Percentiles rank a stretch among this genome's conserved stretches.
Conservation (phyloP, 2,329 filamentous ascomycete species). For the Arthrobotrys pseudoclavata region DNA sequence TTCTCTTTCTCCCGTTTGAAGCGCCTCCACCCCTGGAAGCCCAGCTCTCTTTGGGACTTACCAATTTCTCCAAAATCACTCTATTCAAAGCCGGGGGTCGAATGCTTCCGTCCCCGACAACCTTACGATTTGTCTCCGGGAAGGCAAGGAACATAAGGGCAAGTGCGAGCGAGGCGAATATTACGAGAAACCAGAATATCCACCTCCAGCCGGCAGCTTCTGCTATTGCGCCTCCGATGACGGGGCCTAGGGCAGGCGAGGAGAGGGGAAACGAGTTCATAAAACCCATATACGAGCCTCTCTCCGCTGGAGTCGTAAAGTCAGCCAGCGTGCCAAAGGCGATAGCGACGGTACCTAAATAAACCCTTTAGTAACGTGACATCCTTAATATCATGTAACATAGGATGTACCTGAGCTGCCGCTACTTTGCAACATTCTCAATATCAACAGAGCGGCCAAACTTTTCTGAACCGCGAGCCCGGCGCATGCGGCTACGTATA, state of each 20-base stretch:
- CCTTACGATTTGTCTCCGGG: conserved; percentile 74
- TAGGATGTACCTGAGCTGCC: conserved; percentile 70
- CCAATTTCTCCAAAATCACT: conserved; percentile 63
- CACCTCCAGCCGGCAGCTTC: conserved; percentile 77
- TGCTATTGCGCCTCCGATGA: conserved; percentile 75
- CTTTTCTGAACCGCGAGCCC: conserved; percentile 73
- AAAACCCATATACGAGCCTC: conserved; percentile 80
- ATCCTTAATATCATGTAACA: background rate
- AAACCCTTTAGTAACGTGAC: background rate
- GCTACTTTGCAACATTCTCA: conserved; percentile 75
- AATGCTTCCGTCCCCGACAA: conserved; percentile 75
- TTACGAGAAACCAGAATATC: conserved; percentile 78
- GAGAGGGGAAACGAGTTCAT: conserved; percentile 74
- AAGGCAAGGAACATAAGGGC: conserved; percentile 71
- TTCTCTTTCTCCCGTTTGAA: conserved; percentile 65
- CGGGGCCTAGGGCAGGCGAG: conserved; percentile 70
- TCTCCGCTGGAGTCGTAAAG: conserved; percentile 76
- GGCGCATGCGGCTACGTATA: conserved; percentile 74
- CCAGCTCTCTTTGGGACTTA: conserved; percentile 25
- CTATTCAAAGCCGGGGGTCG: conserved; percentile 71
- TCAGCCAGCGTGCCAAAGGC: conserved; percentile 80
- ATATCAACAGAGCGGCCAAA: conserved; percentile 73
- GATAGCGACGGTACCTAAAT: conserved; percentile 76
- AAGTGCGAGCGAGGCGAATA: conserved; percentile 65
- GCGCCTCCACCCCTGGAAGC: background rate